Evolutionary conservation across 805 yeast genomes (phyloP).

Genomic region (Starmerella ratchasimensis): DNA sequence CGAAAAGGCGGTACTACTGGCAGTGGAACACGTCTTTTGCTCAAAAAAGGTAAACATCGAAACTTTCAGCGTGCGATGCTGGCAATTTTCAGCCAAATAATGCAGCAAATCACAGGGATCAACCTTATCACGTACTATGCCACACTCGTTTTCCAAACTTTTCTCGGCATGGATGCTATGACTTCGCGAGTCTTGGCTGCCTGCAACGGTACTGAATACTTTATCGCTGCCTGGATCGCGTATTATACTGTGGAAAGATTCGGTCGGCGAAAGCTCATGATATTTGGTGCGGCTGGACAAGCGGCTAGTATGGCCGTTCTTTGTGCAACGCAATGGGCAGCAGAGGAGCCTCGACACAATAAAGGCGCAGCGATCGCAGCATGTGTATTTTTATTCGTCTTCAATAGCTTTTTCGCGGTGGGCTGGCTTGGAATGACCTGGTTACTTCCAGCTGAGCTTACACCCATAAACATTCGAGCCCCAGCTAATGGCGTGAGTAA

Average conservation of each 20-base stretch:
- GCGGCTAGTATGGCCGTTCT: conserved; percentile 25
- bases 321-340: conserved; percentile 27
- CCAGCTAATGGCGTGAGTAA: conserved; percentile 49
- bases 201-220: conserved; percentile 31
- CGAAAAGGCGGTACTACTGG: conserved; percentile 6
- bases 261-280: conserved; percentile 35
- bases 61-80: conserved; percentile 25
- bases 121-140: conserved; percentile 47
- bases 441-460: conserved; percentile 49
- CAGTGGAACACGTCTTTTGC: conserved; percentile 29
- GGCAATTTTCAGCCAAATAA: conserved; percentile 27
- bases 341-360: conserved; percentile 25
- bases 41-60: conserved; percentile 18
- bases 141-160: conserved; percentile 38
- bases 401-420: conserved; percentile 40
- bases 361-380: conserved; percentile 43
- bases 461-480: conserved; percentile 43
- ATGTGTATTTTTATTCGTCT: conserved; percentile 44
- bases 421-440: conserved; percentile 44
- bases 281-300: conserved; percentile 30
- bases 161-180: conserved; percentile 33
- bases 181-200: conserved; percentile 36
- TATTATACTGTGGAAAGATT: conserved; percentile 39
- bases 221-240: conserved; percentile 35
- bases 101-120: conserved; percentile 35